Base-by-base conservation (phyloP, 495 filamentous ascomycete genomes). In the Lepidopterella palustris region DNA sequence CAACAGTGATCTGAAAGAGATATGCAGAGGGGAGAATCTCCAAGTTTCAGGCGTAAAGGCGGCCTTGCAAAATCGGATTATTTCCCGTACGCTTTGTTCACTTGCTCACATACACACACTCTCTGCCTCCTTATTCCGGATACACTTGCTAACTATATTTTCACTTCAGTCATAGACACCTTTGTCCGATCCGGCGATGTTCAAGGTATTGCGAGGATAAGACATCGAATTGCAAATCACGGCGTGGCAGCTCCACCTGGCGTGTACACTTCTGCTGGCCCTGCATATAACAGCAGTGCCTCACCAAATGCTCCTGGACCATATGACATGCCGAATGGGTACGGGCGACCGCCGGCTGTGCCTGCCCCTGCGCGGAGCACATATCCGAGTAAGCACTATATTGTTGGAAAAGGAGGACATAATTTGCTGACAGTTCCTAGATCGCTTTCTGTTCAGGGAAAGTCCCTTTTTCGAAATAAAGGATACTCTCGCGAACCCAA, bases 11-110 rank as follows among this genome's bases (percentile, higher is more conserved):
- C 81, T 98, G 39, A 88, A 90, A 59, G 71, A 75, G 15, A 86
- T 97, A 63, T 82, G 91, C 64, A 81, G 80, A 40, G 74, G 75
- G 56, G 86, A 92, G 70, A 79, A 82, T 26, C 78, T 92, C 18
- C 76, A 79, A 31, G 84, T 88, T 39, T 87, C 82, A 26, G 93
- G 93, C 8, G 83, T 89, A 59, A 98, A 98, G 74, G 78, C 82
- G 26, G 78, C 85, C 20, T 74, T 97, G 42, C 90, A 95, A 71
- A 71, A 73, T 25, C 85, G 92, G 59, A 85, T 97, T 49, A 83
- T 85, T 60, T 69, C 80, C 26, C 81, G 93, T 97, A 76, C 71
- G 88, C 27, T 52, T 11, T 21, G 11, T 35, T 47, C 39, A 53
- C 35, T n/a, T n/a, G n/a, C n/a, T n/a, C n/a, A n/a, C n/a, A n/a